Conservation (phyloP, 2,329 filamentous ascomycete species). For the Arthrobotrys megalospora region DNA sequence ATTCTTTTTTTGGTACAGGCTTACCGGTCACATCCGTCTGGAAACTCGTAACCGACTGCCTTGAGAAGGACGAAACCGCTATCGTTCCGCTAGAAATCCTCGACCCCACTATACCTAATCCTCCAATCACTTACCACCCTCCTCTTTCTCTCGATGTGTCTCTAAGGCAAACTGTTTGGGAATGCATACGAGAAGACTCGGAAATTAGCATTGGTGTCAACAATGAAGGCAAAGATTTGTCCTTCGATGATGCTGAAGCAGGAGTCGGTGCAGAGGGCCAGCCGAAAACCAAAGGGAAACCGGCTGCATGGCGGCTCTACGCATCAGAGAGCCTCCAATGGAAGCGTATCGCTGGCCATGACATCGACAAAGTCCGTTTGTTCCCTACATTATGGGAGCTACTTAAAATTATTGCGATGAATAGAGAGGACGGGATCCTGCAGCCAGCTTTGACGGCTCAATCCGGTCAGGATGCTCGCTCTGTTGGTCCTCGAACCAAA, state of each 20-base stretch:
- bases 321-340: constrained; percentile 57
- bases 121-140: constrained; percentile 48
- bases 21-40: constrained; percentile 53
- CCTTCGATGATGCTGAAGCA: constrained; percentile 55
- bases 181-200: constrained; percentile 33
- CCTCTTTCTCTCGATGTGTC: constrained; percentile 47
- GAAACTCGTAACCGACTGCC: constrained; percentile 51
- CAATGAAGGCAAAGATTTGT: constrained; percentile 52
- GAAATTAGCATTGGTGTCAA: constrained; percentile 50
- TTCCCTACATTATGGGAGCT: constrained; percentile 56
- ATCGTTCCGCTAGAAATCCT: constrained; percentile 48
- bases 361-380: constrained; percentile 53
- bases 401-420: constrained; percentile 57
- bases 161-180: constrained; percentile 44
- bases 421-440: constrained; percentile 53
- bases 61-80: constrained; percentile 45
- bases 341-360: constrained; percentile 52
- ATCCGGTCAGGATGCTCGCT: constrained; percentile 55
- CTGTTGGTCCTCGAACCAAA: constrained; percentile 54
- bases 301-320: constrained; percentile 42
- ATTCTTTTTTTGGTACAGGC: constrained; percentile 23
- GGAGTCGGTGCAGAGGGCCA: constrained; percentile 27
- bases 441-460: constrained; percentile 41
- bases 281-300: constrained; percentile 15
- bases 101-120: constrained; percentile 49